Conservation (phyloP, 495 filamentous ascomycete genomes). For the Aspergillus haitiensis region DNA sequence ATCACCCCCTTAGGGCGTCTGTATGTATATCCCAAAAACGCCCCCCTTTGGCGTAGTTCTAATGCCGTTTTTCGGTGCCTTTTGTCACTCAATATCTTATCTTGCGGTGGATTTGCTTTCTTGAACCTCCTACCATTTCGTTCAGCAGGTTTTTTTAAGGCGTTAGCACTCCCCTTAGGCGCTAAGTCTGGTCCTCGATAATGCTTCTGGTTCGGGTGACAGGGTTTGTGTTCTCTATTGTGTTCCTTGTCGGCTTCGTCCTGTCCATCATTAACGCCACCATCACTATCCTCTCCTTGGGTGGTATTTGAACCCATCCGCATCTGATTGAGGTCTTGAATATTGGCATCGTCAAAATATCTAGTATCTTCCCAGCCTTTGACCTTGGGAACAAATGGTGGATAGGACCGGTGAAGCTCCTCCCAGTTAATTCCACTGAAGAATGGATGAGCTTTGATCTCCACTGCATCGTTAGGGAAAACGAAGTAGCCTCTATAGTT, state of each 20-base stretch:
- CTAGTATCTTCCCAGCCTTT: constrained; percentile 74
- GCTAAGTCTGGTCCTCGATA: neutral
- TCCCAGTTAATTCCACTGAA: constrained; percentile 70
- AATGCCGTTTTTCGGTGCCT: constrained; percentile 61
- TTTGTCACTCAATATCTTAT: constrained; percentile 75
- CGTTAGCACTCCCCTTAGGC: constrained; percentile 7
- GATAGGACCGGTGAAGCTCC: constrained; percentile 60
- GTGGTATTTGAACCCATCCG: constrained; percentile 28
- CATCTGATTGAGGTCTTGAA: constrained; percentile 51
- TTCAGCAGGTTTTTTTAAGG: neutral
- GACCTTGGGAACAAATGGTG: constrained; percentile 77
- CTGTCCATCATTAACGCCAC: constrained; percentile 13
- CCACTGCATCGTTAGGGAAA: constrained; percentile 72
- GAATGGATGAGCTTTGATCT: constrained; percentile 76
- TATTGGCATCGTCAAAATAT: constrained; percentile 81
- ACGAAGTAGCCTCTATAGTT: constrained; percentile 59
- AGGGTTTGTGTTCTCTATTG: too few relatives aligned
- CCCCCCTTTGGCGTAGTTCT: constrained; percentile 74
- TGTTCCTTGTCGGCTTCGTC: constrained; percentile 9
- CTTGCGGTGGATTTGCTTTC: constrained; percentile 70
- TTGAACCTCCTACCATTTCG: constrained; percentile 39
- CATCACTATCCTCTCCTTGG: constrained; percentile 14
- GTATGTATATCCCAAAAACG: constrained; percentile 92
- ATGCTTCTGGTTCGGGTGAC: constrained; percentile 17
- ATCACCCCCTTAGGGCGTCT: constrained; percentile 53